Base-by-base conservation (phyloP, 2,329 filamentous ascomycete genomes). In the Calonectria henricotiae region DNA sequence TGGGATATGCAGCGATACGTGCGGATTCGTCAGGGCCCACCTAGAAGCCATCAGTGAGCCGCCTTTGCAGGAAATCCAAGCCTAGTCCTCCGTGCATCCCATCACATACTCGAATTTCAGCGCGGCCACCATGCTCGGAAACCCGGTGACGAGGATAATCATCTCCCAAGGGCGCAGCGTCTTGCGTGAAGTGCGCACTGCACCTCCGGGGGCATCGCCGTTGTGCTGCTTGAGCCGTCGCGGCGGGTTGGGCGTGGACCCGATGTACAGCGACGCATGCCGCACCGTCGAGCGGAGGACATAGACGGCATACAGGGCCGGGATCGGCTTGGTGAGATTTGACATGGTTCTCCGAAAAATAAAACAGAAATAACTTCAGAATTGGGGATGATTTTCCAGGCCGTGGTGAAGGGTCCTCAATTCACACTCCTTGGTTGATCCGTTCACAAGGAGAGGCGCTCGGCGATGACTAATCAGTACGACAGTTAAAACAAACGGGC, bases 281-380 rank as follows among this genome's bases (percentile, higher is more conserved):
- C 90, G 88, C 11, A 95, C 88, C 0, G 92, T 95, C 0, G 96
- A 98, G 23, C 95, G 92, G 41, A 98, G 89, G 17, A 98, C 89
- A 81, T 99, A 98, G 80, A 96, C 97, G 75, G 94, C 94, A 80
- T 98, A 98, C 74, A 98, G 92, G 1, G 95, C 92, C 11, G 96
- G 96, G 25, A 98, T 94, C 0, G 87, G 91, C 75, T 86, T 89
- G 25, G 81, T 72, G 55, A 84, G 75, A 41, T 81, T 79, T 13
- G 83, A 74, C 85, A 88, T 88, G 72, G 73, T 77, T 74, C 61
- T 55, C 30, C 37, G 47, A 54, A 43, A 47, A 30, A 51, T 65
- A 55, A 30, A 30, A 30, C 4, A 30, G 7, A 30, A 30, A 30
- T 7, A 30, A 7, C 41, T 46, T 25, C 17, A 32, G 58, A 62